Evolutionary conservation across 257 asterid genomes (phyloP).

Genomic region (Capsicum baccatum): DNA sequence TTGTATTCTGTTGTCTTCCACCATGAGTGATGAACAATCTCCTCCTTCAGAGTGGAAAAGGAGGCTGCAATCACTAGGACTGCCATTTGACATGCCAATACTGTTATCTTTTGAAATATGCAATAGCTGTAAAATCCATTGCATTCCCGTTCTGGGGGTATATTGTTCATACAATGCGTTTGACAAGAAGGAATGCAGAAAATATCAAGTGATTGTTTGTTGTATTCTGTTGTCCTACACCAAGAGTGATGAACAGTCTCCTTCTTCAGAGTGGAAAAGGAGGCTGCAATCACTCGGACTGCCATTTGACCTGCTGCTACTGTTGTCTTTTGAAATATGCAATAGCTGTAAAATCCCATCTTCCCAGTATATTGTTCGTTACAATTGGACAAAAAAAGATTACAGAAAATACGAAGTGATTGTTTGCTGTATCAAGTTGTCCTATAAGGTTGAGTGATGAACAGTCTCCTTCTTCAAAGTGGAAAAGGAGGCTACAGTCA

Average conservation of each 20-base stretch:
- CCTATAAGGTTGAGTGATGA: conserved; percentile 45
- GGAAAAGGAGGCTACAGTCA: conserved; percentile 47
- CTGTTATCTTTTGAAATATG: not conserved
- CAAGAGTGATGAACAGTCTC: conserved; percentile 48
- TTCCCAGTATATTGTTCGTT: not conserved
- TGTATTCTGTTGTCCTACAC: conserved; percentile 39
- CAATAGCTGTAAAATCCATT: not conserved
- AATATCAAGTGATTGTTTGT: conserved; percentile 36
- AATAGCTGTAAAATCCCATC: not conserved
- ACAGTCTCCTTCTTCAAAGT: conserved; percentile 44
- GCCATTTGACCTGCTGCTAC: not conserved
- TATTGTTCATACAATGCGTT: not conserved
- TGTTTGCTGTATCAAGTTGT: conserved; percentile 38
- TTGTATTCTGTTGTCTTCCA: conserved; percentile 38
- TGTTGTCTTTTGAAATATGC: not conserved
- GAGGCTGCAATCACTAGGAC: conserved; percentile 44
- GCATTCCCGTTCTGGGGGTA: not conserved
- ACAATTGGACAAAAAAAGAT: conserved; percentile 37
- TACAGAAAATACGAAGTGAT: conserved; percentile 33
- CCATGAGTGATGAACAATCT: conserved; percentile 46
- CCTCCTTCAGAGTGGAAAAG: conserved; percentile 38
- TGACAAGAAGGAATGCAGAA: conserved; percentile 37
- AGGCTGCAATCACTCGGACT: conserved; percentile 45
- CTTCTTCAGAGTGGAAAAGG: conserved; percentile 38
- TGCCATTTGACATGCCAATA: not conserved